Evolutionary conservation across 1,284 basidiomycete genomes (phyloP).

Genomic region (Tylopilus orsonianus): DNA sequence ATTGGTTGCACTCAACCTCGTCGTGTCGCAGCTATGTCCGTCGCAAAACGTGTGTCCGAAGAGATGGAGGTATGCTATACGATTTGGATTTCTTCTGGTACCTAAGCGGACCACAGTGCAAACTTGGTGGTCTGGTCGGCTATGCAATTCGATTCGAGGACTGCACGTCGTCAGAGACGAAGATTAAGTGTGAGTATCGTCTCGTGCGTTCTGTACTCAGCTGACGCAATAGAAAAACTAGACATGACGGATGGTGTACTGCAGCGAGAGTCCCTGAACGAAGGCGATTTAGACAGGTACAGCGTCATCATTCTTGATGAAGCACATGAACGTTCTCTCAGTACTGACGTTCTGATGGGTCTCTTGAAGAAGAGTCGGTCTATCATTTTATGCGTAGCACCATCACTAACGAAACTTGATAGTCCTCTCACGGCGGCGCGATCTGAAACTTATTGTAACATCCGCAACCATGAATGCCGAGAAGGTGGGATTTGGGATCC

Average conservation of each 20-base stretch:
- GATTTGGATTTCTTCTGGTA: background rate
- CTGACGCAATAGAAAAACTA: too few relatives aligned
- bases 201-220: background rate
- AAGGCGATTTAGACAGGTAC: constrained; percentile 93
- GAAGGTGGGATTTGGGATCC: constrained; percentile 55
- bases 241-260: constrained; percentile 99
- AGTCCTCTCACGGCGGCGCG: constrained; percentile 90
- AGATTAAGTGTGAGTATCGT: constrained; percentile 81
- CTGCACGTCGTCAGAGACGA: constrained; percentile 88
- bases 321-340: constrained; percentile 94
- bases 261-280: constrained; percentile 92
- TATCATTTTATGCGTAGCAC: background rate
- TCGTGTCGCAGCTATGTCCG: constrained; percentile 98
- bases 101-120: constrained; percentile 51
- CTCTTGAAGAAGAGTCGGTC: constrained; percentile 84
- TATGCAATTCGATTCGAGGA: constrained; percentile 99
- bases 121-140: constrained; percentile 86
- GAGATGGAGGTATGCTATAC: constrained; percentile 72
- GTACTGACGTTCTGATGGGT: constrained; percentile 97
- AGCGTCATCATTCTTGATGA: constrained; percentile 96
- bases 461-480: constrained; percentile 99
- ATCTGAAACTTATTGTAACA: constrained; percentile 95
- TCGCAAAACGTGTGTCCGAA: constrained; percentile 97
- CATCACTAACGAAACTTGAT: constrained; percentile 12
- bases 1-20: constrained; percentile 96